These are phyloP conservation scores for Barnettozyma populi DNA, from an alignment of 805 yeast genomes.

Conservation along the genomic window DNA sequence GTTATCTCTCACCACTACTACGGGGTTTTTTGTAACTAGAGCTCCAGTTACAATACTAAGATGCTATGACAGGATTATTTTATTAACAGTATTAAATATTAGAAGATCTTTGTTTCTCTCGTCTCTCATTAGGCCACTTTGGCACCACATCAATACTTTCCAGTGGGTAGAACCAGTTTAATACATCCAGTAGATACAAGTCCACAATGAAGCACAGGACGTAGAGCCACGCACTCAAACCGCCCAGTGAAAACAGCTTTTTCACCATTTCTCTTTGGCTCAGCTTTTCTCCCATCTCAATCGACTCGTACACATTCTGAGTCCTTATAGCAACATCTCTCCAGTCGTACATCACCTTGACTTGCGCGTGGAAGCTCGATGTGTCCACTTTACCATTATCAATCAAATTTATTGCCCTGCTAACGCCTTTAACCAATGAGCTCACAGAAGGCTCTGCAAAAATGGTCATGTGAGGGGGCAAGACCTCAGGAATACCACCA, in stretches of 20 bases:
- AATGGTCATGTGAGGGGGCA: conserved; percentile 89
- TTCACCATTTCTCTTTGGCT: conserved; percentile 50
- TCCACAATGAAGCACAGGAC: conserved; percentile 80
- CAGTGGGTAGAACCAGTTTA: conserved; percentile 70
- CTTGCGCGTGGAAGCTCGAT: conserved; percentile 68
- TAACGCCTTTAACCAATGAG: conserved; percentile 65
- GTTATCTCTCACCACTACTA: no score
- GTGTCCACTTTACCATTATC: conserved; percentile 61
- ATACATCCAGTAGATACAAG: conserved; percentile 50
- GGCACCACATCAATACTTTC: conserved; percentile 63
- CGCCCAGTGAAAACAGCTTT: conserved; percentile 64
- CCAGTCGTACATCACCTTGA: conserved; percentile 88
- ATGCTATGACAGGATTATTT: not conserved
- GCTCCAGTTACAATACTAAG: no score
- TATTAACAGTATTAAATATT: no score
- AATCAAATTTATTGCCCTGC: conserved; percentile 61
- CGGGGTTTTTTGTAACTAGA: no score
- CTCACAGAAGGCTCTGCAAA: conserved; percentile 88
- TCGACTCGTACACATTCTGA: conserved; percentile 66
- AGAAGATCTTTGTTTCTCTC: not conserved
- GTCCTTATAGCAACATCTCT: conserved; percentile 81
- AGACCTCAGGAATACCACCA: conserved; percentile 96
- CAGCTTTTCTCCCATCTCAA: conserved; percentile 26
- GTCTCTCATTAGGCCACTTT: conserved; percentile 60
- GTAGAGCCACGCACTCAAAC: conserved; percentile 83